These are phyloP conservation scores for Backusella circina DNA, from an alignment of 192 early-diverging fungal species.

Conservation along the genomic window DNA sequence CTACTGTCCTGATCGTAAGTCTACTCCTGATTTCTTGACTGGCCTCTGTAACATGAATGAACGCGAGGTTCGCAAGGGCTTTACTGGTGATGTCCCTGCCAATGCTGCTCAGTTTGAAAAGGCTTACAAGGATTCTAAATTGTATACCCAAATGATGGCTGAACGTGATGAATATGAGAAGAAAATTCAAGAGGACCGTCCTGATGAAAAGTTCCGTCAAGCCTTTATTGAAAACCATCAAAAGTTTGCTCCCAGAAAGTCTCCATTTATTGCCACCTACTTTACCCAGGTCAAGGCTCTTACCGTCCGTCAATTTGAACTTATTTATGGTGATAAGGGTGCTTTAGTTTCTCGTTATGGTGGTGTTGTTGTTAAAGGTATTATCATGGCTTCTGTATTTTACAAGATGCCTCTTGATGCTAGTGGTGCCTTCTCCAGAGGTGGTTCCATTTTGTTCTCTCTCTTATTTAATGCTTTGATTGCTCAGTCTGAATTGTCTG, in stretches of 20 bases:
- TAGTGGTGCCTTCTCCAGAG: conserved; percentile 72
- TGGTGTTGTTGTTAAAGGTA: conserved; percentile 54
- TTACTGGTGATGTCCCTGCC: conserved; percentile 49
- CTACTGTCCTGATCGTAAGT: conserved; percentile 59
- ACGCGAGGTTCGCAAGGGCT: conserved; percentile 46
- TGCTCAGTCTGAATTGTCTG: conserved; percentile 67
- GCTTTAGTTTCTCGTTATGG: conserved; percentile 48
- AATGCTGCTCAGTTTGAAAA: conserved; percentile 64
- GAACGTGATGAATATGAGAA: conserved; percentile 45
- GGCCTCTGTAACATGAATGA: conserved; percentile 62
- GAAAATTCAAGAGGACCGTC: conserved; percentile 18
- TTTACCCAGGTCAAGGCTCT: conserved; percentile 55
- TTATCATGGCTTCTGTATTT: conserved; percentile 71
- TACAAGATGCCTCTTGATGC: conserved; percentile 51
- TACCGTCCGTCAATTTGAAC: conserved; percentile 59
- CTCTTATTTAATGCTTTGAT: conserved; percentile 50
- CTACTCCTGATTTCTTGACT: conserved; percentile 69
- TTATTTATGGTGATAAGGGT: conserved; percentile 49
- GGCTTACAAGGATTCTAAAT: conserved; percentile 44
- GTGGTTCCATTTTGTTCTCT: conserved; percentile 69
- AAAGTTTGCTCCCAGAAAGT: conserved; percentile 41
- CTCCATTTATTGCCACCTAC: conserved; percentile 64
- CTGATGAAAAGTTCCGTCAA: conserved; percentile 34
- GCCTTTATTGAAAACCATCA: conserved; percentile 54
- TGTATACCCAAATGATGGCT: conserved; percentile 32